These are phyloP conservation scores for Xylaria sp. DNA, from an alignment of 2,329 filamentous ascomycete species.

Conservation along the genomic window DNA sequence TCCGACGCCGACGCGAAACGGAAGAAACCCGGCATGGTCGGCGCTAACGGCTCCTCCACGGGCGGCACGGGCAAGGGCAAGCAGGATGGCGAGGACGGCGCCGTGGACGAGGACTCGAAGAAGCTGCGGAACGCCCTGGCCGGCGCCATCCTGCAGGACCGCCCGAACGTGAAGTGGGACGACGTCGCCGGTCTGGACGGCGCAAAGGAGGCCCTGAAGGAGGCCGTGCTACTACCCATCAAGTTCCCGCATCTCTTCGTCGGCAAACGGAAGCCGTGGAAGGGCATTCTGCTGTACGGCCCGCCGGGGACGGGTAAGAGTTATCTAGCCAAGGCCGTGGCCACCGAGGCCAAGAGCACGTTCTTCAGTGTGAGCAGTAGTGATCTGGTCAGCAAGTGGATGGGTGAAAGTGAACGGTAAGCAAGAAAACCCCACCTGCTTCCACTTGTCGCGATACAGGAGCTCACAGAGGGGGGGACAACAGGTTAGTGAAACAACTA, in stretches of 20 bases:
- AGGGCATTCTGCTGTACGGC: constrained; percentile 94
- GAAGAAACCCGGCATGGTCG: constrained; percentile 77
- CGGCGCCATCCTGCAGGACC: constrained; percentile 92
- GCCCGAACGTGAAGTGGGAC: constrained; percentile 97
- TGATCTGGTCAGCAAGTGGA: constrained; percentile 98
- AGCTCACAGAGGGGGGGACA: constrained; percentile 29
- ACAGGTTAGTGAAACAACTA: constrained; percentile 90
- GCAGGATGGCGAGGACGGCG: constrained; percentile 63
- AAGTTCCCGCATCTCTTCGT: constrained; percentile 98
- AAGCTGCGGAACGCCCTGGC: constrained; percentile 91
- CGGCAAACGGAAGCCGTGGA: constrained; percentile 97
- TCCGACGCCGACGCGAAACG: constrained; percentile 76
- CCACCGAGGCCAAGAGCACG: constrained; percentile 97
- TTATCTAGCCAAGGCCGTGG: constrained; percentile 96
- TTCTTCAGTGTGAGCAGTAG: constrained; percentile 99
- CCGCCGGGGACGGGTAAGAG: constrained; percentile 98
- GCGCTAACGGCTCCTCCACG: constrained; percentile 75
- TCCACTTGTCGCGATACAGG: constrained; percentile 36
- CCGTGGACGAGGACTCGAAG: constrained; percentile 88
- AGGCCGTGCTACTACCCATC: constrained; percentile 96
- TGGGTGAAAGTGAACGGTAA: constrained; percentile 98
- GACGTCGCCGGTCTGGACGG: constrained; percentile 94
- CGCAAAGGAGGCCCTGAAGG: constrained; percentile 96
- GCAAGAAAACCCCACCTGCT: constrained; percentile 37
- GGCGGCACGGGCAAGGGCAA: constrained; percentile 72